Percentiles rank a stretch among this genome's conserved stretches.
These are phyloP conservation scores for Agroathelia rolfsii DNA, from an alignment of 1,284 basidiomycete species.

Conservation along the genomic window DNA sequence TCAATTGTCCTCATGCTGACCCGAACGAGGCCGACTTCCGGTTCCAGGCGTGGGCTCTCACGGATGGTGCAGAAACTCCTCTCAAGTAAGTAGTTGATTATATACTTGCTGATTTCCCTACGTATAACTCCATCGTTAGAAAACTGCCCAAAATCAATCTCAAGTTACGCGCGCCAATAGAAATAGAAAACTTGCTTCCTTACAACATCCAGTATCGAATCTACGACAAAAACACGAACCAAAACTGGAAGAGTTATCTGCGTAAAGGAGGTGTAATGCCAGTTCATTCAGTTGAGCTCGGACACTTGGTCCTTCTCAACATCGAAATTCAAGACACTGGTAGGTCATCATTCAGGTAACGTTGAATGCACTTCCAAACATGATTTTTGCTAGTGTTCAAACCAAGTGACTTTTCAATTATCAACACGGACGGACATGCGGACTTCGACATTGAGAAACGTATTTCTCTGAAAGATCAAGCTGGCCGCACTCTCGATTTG, in stretches of 20 bases:
- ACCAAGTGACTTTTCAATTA: conserved; percentile 97
- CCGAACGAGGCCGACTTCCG: conserved; percentile 86
- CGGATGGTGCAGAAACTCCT: conserved; percentile 58
- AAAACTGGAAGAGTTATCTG: conserved; percentile 88
- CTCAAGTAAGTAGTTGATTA: conserved; percentile 48
- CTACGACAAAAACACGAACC: conserved; percentile 91
- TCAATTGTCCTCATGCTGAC: conserved; percentile 82
- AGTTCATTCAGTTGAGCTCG: conserved; percentile 91
- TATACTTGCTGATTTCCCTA: no score
- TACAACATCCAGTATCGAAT: conserved; percentile 95
- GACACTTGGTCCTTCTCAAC: conserved; percentile 90
- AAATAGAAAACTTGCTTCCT: conserved; percentile 93
- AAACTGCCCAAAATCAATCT: conserved; percentile 67
- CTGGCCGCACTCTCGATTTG: conserved; percentile 74
- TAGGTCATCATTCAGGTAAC: conserved; percentile 23
- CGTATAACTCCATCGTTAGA: no score
- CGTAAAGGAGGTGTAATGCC: conserved; percentile 94
- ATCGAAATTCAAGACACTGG: conserved; percentile 86
- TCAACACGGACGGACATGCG: conserved; percentile 88
- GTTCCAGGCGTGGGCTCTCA: conserved; percentile 89
- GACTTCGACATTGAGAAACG: conserved; percentile 80
- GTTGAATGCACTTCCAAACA: not conserved
- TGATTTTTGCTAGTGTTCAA: conserved; percentile 60
- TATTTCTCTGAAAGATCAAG: conserved; percentile 67
- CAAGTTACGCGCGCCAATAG: conserved; percentile 88